Evolutionary conservation across 352 stramenopile species (phyloP), one percentile per base, ranked within the genome.

Genomic region (Phytophthora cactorum): DNA sequence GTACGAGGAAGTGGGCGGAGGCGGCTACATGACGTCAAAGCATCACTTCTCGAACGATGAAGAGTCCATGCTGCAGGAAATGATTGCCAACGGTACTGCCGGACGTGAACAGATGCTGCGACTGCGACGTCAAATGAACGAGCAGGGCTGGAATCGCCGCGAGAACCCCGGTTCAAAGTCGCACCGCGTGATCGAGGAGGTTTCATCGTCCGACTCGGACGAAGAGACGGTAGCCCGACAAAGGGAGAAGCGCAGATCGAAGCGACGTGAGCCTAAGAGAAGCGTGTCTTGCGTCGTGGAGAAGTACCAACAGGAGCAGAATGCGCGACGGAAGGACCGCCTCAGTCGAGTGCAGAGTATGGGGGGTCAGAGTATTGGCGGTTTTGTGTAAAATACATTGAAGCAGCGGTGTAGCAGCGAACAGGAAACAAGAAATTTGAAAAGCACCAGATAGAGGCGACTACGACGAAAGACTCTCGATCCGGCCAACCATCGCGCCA

Each of bases 51-150:
- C 85, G 14, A 74, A 86, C 56, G 85, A 91, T 59, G 83, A 90
- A 62, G 86, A 80, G 46, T 88, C 87, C 50, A 88, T 87, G 67
- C 64, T 93, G 44, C 79, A 91, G 52, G 77, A 91, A 68, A 93
- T 93, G 85, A 91, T 93, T 56, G 83, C 83, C 29, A 82, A 91
- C 27, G 85, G 85, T 58, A 93, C 85, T 2, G 85, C 85, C 0
- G 79, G 79, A 9, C 70, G 71, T 2, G 85, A 93, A 44, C 85
- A 93, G 63, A 85, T 90, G 79, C 68, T 91, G 46, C 80, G 81
- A 0, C 62, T 93, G 17, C 76, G 81, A 27, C 81, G 84, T 9
- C 85, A 93, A 59, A 73, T 78, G 14, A 86, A 90, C 36, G 85
- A 91, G 46, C 60, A 71, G 12, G 75, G 78, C 17, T 93, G 83